Evolutionary conservation across 1,284 basidiomycete species (phyloP).

Genomic region (Austroboletus niveus): DNA sequence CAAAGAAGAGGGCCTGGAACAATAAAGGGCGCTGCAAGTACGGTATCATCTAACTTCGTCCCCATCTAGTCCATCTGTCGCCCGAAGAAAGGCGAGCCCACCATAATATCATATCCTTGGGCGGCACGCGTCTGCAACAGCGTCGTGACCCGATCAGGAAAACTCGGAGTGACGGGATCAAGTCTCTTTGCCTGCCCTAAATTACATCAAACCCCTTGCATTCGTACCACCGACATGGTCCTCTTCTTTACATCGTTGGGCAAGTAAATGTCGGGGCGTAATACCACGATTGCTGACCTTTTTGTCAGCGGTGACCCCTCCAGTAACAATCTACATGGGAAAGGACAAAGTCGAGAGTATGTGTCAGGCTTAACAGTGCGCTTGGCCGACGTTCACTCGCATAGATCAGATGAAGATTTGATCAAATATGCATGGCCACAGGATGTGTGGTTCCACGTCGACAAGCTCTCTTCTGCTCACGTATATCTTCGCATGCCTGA

Average conservation of each 20-base stretch:
- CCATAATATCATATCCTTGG: too few species aligned
- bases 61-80: too few species aligned
- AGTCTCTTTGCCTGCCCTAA: too few species aligned
- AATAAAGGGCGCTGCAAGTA: too few species aligned
- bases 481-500: constrained; percentile 89
- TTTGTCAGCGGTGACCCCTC: constrained; percentile 52
- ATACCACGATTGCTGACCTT: neutral
- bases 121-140: too few species aligned
- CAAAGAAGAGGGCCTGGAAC: too few species aligned
- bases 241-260: constrained; percentile 69
- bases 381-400: constrained; percentile 13
- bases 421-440: constrained; percentile 89
- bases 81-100: too few species aligned
- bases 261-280: constrained; percentile 19
- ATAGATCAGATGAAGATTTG: constrained; percentile 80
- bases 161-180: too few species aligned
- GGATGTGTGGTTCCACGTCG: constrained; percentile 81
- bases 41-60: too few species aligned
- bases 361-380: constrained; percentile 28
- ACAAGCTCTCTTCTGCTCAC: constrained; percentile 92
- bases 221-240: constrained; percentile 45
- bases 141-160: too few species aligned
- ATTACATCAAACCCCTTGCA: too few species aligned
- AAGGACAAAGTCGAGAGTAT: constrained; percentile 95
- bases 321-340: constrained; percentile 88